Evolutionary conservation across 2,329 filamentous ascomycete species (phyloP).

Genomic region (Microdochium nivale): DNA sequence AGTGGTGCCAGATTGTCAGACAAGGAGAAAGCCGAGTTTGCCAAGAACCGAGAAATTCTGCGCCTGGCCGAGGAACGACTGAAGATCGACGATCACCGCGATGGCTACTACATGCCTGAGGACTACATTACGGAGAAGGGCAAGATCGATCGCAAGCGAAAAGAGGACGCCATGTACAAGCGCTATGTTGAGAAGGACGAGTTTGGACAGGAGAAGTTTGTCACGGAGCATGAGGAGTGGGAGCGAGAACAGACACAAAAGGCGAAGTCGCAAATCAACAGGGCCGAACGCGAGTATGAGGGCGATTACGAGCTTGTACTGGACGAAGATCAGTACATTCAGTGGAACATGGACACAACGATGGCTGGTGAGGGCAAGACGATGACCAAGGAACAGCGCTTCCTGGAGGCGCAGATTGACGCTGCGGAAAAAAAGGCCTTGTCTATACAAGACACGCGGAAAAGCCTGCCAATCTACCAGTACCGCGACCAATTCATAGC

Average conservation of each 20-base stretch:
- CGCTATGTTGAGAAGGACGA: conserved; percentile 84
- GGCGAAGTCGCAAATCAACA: conserved; percentile 76
- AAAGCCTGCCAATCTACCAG: conserved; percentile 81
- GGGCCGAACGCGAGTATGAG: conserved; percentile 65
- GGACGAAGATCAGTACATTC: conserved; percentile 80
- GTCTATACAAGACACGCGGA: conserved; percentile 84
- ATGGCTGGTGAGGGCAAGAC: conserved; percentile 63
- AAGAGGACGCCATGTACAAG: conserved; percentile 83
- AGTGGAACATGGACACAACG: conserved; percentile 70
- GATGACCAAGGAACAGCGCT: conserved; percentile 69
- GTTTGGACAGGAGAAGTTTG: conserved; percentile 77
- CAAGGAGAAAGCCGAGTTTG: conserved; percentile 79
- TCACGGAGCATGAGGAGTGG: conserved; percentile 95
- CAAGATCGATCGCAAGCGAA: conserved; percentile 78
- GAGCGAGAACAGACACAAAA: conserved; percentile 83
- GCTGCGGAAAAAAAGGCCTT: conserved; percentile 82
- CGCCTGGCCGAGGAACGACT: conserved; percentile 76
- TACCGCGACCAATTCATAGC: conserved; percentile 79
- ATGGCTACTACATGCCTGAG: conserved; percentile 89
- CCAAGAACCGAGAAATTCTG: conserved; percentile 75
- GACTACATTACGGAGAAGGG: conserved; percentile 93
- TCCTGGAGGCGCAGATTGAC: conserved; percentile 72
- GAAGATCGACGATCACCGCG: conserved; percentile 81
- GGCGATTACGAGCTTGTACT: conserved; percentile 89
- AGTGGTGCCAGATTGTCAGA: conserved; percentile 69